A percentile compares a stretch with the other conserved stretches of the same genome.
Conservation (phyloP, 495 filamentous ascomycete species). For the Penicillium herquei region DNA sequence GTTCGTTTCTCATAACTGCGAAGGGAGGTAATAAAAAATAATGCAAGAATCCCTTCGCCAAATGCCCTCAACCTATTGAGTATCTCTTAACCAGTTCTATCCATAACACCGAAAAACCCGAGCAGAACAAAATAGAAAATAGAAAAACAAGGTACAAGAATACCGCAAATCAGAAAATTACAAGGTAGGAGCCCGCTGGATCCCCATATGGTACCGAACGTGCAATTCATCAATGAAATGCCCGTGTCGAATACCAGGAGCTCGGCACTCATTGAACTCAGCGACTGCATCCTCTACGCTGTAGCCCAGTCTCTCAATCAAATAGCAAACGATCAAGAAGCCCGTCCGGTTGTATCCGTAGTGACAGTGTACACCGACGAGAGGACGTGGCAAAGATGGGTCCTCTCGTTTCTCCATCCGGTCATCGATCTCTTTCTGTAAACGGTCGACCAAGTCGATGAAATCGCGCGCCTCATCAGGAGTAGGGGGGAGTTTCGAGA, state of each 20-base stretch:
- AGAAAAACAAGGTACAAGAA: conserved; percentile 12
- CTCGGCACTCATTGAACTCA: conserved; percentile 68
- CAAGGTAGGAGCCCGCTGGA: conserved; percentile 54
- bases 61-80: conserved; percentile 1
- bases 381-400: conserved; percentile 44
- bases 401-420: conserved; percentile 41
- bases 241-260: conserved; percentile 83
- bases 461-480: conserved; percentile 74
- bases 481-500: conserved; percentile 86
- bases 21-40: conserved; percentile 6
- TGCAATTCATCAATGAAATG: conserved; percentile 87
- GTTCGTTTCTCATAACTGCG: conserved; percentile 21
- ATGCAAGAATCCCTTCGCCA: conserved; percentile 5
- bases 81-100: neutral
- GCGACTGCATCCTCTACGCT: conserved; percentile 75
- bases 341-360: conserved; percentile 94
- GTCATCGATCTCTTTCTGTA: conserved; percentile 49
- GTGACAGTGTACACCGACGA: conserved; percentile 88
- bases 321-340: conserved; percentile 86
- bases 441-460: conserved; percentile 71
- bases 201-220: conserved; percentile 67
- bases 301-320: conserved; percentile 77
- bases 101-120: conserved; percentile 14
- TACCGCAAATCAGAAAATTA: conserved; percentile 17
- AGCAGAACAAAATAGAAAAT: conserved; percentile 1